A percentile compares a stretch with the other conserved stretches of the same genome.
These are phyloP conservation scores for Myxozyma geophila DNA, from an alignment of 805 yeast species.

Conservation along the genomic window DNA sequence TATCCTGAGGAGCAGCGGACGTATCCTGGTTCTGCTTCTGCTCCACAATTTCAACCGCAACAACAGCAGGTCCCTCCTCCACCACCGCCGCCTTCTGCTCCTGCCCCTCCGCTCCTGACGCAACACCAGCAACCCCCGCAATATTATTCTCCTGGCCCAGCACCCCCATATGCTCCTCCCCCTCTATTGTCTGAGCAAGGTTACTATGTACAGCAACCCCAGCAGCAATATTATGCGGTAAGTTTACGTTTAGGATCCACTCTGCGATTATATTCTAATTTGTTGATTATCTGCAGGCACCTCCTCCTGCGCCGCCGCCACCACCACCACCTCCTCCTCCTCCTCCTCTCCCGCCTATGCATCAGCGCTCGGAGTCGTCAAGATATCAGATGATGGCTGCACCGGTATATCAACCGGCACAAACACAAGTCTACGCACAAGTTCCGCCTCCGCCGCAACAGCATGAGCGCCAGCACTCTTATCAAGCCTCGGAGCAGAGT, in stretches of 20 bases:
- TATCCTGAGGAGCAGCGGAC: neutral
- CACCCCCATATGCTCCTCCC: neutral
- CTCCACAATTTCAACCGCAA: neutral
- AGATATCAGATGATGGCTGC: neutral
- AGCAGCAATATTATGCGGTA: neutral
- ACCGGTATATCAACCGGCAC: neutral
- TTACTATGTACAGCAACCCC: neutral
- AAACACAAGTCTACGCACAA: neutral
- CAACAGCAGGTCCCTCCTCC: neutral
- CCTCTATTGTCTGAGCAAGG: neutral
- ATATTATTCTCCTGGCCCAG: neutral
- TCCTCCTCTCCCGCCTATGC: neutral
- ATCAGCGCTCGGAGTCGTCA: neutral
- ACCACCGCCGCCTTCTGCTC: neutral
- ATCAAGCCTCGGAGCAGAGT: neutral
- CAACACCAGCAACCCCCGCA: constrained; percentile 3
- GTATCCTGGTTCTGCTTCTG: neutral
- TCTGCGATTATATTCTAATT: neutral
- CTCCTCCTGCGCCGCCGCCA: neutral
- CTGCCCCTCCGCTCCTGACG: neutral
- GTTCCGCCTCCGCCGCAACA: constrained; percentile 2
- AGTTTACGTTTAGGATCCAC: neutral
- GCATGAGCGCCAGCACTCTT: constrained; percentile 1
- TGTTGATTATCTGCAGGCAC: neutral
- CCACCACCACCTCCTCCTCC: neutral